phyloP scores from a whole-genome alignment of 257 asterid species.

The Nicotiana obtusifolia region DNA sequence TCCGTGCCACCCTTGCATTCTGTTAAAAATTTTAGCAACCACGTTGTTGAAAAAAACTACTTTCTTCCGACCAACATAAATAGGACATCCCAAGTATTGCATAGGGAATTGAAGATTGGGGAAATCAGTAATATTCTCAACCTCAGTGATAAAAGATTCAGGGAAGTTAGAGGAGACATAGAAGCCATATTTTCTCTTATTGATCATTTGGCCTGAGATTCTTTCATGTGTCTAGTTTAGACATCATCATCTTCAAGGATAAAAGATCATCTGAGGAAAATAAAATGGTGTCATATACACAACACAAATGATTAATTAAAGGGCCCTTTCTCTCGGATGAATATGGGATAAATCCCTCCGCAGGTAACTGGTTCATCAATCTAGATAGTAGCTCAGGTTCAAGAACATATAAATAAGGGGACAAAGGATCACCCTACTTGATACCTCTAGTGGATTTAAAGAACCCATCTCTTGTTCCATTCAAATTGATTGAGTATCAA shows the following conservation, averaged over 20 bases:
- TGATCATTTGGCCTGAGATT: neutral
- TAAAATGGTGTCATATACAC: neutral
- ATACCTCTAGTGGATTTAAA: neutral
- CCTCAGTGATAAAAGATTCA: neutral
- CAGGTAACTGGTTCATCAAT: neutral
- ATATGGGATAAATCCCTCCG: neutral
- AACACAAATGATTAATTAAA: neutral
- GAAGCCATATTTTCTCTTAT: too few relatives aligned
- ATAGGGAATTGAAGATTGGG: neutral
- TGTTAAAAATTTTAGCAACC: too few relatives aligned
- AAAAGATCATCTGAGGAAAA: too few relatives aligned
- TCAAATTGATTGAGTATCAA: neutral
- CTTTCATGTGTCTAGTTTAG: too few relatives aligned
- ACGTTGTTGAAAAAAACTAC: too few relatives aligned
- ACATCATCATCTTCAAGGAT: too few relatives aligned
- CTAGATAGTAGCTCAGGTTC: neutral
- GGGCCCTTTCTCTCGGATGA: neutral
- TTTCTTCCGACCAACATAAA: too few relatives aligned
- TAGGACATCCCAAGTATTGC: too few relatives aligned
- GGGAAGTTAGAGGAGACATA: neutral
- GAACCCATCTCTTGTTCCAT: neutral
- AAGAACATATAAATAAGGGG: neutral
- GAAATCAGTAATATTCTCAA: neutral
- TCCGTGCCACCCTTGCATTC: neutral
- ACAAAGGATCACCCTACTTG: neutral